A percentile compares a stretch with the other conserved stretches of the same genome.
phyloP scores from a whole-genome alignment of 2,329 filamentous ascomycete genomes.

The Emmonsiellopsis sp. region DNA sequence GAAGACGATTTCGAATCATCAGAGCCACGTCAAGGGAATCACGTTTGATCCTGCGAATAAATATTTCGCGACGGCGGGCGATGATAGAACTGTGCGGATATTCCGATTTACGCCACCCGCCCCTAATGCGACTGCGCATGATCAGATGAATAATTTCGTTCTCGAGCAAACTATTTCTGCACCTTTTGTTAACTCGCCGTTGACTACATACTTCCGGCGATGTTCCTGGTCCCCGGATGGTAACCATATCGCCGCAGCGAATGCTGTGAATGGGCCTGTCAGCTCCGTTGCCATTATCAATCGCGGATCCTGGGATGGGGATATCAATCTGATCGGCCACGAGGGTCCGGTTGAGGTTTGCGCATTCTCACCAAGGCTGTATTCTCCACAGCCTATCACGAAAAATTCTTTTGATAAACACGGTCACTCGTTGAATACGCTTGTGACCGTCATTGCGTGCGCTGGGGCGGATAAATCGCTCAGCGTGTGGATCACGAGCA shows the following conservation, averaged over 20 bases:
- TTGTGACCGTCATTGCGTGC: conserved; percentile 90
- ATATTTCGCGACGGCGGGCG: conserved; percentile 96
- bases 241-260: conserved; percentile 91
- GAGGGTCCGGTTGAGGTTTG: conserved; percentile 96
- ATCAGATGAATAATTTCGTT: conserved; percentile 94
- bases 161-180: conserved; percentile 83
- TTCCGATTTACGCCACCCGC: conserved; percentile 88
- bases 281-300: conserved; percentile 96
- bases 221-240: conserved; percentile 98
- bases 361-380: conserved; percentile 88
- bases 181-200: conserved; percentile 81
- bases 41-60: conserved; percentile 98
- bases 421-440: conserved; percentile 34
- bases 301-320: conserved; percentile 83
- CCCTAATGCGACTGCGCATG: conserved; percentile 85
- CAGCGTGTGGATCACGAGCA: conserved; percentile 96
- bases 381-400: conserved; percentile 58
- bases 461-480: conserved; percentile 94
- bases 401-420: conserved; percentile 37
- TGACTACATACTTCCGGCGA: conserved; percentile 92
- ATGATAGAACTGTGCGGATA: conserved; percentile 93
- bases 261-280: conserved; percentile 93
- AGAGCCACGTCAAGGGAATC: conserved; percentile 97
- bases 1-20: conserved; percentile 84
- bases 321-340: conserved; percentile 95